Percentiles rank a stretch among this genome's conserved stretches.
Conservation (phyloP, 495 filamentous ascomycete genomes). For the Penicillium longicatenatum region DNA sequence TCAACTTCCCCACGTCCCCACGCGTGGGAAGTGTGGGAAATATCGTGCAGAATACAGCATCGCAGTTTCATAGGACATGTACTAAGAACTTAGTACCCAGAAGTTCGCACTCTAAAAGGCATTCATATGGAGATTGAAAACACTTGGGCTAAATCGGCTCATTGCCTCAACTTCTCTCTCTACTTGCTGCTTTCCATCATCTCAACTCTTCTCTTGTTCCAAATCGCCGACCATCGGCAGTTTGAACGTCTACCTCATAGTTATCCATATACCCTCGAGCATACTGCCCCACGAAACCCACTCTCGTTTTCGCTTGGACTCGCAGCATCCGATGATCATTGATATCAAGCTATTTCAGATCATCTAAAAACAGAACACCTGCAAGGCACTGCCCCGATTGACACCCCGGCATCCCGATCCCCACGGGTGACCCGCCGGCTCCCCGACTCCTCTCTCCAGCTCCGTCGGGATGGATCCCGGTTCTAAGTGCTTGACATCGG, state of each 20-base stretch:
- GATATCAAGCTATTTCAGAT: neutral
- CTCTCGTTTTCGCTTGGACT: neutral
- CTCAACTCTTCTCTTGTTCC: neutral
- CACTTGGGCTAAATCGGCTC: too few relatives aligned
- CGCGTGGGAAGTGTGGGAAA: slow-evolving; percentile 1
- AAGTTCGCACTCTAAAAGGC: too few relatives aligned
- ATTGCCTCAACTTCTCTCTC: too few relatives aligned
- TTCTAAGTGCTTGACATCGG: neutral
- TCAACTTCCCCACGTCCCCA: slow-evolving; percentile 20
- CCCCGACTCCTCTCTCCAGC: neutral
- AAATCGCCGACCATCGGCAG: slow-evolving; percentile 12
- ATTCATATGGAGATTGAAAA: too few relatives aligned
- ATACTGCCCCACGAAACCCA: slow-evolving; percentile 9
- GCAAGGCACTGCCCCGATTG: neutral
- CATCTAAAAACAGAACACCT: slow-evolving; percentile 3
- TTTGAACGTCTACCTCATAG: neutral
- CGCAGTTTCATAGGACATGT: too few relatives aligned
- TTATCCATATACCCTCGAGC: too few relatives aligned
- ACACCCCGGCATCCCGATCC: slow-evolving; percentile 14
- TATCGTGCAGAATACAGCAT: too few relatives aligned
- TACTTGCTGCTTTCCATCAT: too few relatives aligned
- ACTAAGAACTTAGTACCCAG: too few relatives aligned
- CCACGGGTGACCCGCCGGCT: slow-evolving; percentile 6
- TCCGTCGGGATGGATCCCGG: neutral
- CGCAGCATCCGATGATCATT: neutral